Evolutionary conservation across 2,329 filamentous ascomycete species (phyloP), one percentile per base, ranked within the genome.

Genomic region (Ilyonectria sp.): DNA sequence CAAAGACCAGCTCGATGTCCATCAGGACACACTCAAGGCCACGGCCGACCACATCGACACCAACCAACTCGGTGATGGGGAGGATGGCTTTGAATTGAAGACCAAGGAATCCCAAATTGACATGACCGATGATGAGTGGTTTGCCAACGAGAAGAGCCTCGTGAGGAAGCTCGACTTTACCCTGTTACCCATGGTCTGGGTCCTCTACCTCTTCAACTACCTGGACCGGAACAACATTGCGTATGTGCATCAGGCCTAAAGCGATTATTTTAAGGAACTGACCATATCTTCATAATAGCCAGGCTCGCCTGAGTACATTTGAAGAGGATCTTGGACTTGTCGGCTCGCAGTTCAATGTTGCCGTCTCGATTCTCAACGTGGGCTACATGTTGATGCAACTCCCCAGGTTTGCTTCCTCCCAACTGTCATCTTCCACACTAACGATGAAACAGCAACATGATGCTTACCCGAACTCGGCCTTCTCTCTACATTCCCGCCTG

Each of bases 321-420:
- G 69, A 77, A n/a, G 58, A 69, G 13, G 75, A 78, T 26, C 69
- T 77, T 4, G 68, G 63, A 1, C 73, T 78, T 4, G 47, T 69
- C 1, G 71, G 73, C 1, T 72, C 68, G 8, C 65, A 77, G 23
- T 77, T 73, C 44, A 75, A 72, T 13, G 68, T 72, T 9, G 75
- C 75, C 1, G 72, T 78, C 0, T 71, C 75, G 0, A 77, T 77
- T 19, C 54, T 77, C 8, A 76, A 70, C 31, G 69, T 76, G 1
- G 74, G 75, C 15, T 43, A 43, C 40, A 43, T 43, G 40, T 43
- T 19, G 40, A 43, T 43, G 40, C 40, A 43, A 43, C 40, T 43
- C n/a, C 40, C 40, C 40, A 43, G 40, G 40, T 43, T 43, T 43
- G 40, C 15, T 17, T 43, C n/a, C 29, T 71, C 54, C 23, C 69